Percentiles rank a stretch among this genome's conserved stretches.
Conservation (phyloP, 768 basidiomycete species). For the Suillus clintonianus region DNA sequence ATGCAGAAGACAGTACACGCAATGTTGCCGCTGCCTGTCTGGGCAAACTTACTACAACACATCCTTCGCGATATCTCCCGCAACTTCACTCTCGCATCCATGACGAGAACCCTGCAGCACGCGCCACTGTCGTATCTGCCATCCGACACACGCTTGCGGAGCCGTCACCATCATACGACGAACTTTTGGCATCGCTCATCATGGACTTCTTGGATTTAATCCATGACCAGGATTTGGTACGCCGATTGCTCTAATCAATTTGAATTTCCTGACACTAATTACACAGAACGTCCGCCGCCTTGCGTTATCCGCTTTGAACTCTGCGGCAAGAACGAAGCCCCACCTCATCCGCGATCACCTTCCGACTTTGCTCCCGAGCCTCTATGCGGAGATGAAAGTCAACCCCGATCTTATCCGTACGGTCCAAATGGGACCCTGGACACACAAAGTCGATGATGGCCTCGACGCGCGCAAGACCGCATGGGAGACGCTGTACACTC, state of each 20-base stretch:
- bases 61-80: slow-evolving; percentile 87
- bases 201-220: slow-evolving; percentile 91
- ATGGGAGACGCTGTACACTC: slow-evolving; percentile 95
- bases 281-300: slow-evolving; percentile 84
- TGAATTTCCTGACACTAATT: slow-evolving; percentile 1
- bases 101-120: slow-evolving; percentile 67
- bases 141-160: slow-evolving; percentile 92
- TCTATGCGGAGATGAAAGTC: slow-evolving; percentile 85
- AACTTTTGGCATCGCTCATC: slow-evolving; percentile 83
- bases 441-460: slow-evolving; percentile 95
- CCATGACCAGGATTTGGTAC: slow-evolving; percentile 83
- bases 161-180: slow-evolving; percentile 82
- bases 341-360: slow-evolving; percentile 89
- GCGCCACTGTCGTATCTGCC: slow-evolving; percentile 90
- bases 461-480: slow-evolving; percentile 96
- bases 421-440: slow-evolving; percentile 98
- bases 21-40: slow-evolving; percentile 97
- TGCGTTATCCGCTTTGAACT: slow-evolving; percentile 88
- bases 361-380: slow-evolving; percentile 66
- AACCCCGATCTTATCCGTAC: slow-evolving; percentile 81
- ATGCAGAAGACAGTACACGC: slow-evolving; percentile 86
- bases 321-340: slow-evolving; percentile 93
- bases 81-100: slow-evolving; percentile 84
- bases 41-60: slow-evolving; percentile 91
- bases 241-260: slow-evolving; percentile 20